Evolutionary conservation across 176 grass and related monocot species (phyloP).

Genomic region (Elymus sibiricus): DNA sequence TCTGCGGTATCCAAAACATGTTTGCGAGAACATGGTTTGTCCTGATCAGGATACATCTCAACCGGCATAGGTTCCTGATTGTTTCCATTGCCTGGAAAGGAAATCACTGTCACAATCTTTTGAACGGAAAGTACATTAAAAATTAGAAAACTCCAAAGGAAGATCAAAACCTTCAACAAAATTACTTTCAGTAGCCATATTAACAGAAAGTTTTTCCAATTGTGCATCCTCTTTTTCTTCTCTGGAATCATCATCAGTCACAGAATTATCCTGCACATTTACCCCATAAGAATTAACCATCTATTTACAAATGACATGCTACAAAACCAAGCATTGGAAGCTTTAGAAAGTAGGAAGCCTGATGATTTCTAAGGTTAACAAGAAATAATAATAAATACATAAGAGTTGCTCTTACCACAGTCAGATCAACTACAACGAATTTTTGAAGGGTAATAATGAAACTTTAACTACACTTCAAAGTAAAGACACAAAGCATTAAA

Average conservation of each 20-base stretch:
- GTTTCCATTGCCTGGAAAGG: neutral
- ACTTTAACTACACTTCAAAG: neutral
- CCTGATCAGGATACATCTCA: conserved; percentile 8
- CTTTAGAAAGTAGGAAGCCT: conserved; percentile 2
- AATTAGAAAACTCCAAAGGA: neutral
- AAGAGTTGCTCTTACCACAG: neutral
- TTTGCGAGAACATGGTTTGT: neutral
- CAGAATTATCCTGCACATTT: conserved; percentile 40
- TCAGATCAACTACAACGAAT: conserved; percentile 1
- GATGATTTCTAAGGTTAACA: neutral
- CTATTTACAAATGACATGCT: neutral
- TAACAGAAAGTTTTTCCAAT: conserved; percentile 2
- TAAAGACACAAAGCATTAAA: neutral
- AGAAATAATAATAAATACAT: neutral
- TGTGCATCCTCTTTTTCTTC: neutral
- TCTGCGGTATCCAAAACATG: neutral
- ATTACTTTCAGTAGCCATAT: conserved; percentile 7
- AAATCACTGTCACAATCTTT: neutral
- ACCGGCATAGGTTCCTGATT: neutral
- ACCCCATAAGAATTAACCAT: conserved; percentile 4
- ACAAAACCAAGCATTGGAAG: neutral
- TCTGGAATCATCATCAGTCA: conserved; percentile 18
- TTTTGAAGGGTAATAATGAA: neutral
- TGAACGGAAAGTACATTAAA: conserved; percentile 7
- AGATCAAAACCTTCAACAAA: conserved; percentile 14